Conservation (phyloP, 2,329 filamentous ascomycete species). For the Aureobasidium sp. region DNA sequence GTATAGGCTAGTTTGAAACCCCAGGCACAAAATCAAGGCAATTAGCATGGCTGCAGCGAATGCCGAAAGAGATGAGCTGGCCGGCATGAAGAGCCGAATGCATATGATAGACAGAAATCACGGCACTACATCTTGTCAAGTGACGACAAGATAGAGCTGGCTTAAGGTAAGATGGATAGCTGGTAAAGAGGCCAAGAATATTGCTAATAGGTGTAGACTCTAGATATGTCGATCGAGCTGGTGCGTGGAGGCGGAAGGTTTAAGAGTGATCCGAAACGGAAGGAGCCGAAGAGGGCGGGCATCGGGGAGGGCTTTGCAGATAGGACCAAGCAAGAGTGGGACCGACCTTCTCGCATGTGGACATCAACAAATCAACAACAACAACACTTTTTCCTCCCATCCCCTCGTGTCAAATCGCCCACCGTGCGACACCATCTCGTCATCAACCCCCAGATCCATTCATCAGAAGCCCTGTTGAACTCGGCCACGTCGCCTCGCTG, state of each 20-base stretch:
- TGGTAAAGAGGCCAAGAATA: neutral
- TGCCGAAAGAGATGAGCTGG: neutral
- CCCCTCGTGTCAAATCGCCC: neutral
- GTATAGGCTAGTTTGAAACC: slow-evolving; percentile 1
- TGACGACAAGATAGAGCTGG: neutral
- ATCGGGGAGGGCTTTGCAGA: neutral
- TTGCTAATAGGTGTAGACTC: neutral
- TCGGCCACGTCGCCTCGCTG: neutral
- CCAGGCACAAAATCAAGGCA: slow-evolving; percentile 1
- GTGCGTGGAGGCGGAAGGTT: neutral
- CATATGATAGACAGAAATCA: neutral
- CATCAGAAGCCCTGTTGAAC: neutral
- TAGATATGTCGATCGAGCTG: neutral
- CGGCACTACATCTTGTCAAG: neutral
- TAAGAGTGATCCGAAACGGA: neutral
- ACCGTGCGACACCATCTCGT: neutral
- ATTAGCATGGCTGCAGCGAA: neutral
- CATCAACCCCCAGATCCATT: neutral
- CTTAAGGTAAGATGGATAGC: neutral
- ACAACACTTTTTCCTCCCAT: slow-evolving; percentile 3
- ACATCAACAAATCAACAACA: slow-evolving; percentile 10
- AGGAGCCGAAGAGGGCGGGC: neutral
- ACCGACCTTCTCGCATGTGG: neutral
- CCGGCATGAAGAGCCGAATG: neutral
- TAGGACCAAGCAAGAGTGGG: no score